Evolutionary conservation across 176 grass and related monocot species (phyloP).

Genomic region (Carex pumila): DNA sequence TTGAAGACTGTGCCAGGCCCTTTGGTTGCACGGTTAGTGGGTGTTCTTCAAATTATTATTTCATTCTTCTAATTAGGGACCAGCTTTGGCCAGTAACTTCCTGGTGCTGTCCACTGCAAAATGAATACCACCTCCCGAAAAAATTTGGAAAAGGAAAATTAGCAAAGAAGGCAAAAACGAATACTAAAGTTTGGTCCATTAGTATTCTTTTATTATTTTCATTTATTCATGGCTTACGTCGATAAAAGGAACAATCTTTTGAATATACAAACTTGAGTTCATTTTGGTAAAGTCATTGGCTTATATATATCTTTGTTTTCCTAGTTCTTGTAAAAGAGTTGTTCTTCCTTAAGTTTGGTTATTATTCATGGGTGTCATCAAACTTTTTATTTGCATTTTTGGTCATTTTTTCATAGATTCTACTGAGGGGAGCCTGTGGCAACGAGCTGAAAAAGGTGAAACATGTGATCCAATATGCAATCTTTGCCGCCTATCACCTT

Average conservation of each 20-base stretch:
- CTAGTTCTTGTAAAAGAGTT: background rate
- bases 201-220: background rate
- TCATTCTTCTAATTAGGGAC: background rate
- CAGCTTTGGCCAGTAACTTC: background rate
- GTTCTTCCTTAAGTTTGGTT: background rate
- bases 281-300: background rate
- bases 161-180: background rate
- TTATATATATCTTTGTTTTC: background rate
- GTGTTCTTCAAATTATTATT: constrained; percentile 4
- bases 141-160: background rate
- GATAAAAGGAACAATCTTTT: background rate
- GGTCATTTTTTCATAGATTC: constrained; percentile 48
- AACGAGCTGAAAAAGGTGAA: constrained; percentile 97
- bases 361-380: background rate
- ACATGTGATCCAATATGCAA: constrained; percentile 94
- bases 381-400: background rate
- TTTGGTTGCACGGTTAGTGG: constrained; percentile 96
- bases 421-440: constrained; percentile 72
- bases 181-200: background rate
- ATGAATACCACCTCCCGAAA: background rate
- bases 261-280: background rate
- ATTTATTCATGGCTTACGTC: background rate
- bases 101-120: too few relatives aligned
- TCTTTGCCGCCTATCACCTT: constrained; percentile 98
- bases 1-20: constrained; percentile 87